Percentiles rank a stretch among this genome's conserved stretches.
Conservation (phyloP, 1,284 basidiomycete species). For the Malassezia nana region DNA sequence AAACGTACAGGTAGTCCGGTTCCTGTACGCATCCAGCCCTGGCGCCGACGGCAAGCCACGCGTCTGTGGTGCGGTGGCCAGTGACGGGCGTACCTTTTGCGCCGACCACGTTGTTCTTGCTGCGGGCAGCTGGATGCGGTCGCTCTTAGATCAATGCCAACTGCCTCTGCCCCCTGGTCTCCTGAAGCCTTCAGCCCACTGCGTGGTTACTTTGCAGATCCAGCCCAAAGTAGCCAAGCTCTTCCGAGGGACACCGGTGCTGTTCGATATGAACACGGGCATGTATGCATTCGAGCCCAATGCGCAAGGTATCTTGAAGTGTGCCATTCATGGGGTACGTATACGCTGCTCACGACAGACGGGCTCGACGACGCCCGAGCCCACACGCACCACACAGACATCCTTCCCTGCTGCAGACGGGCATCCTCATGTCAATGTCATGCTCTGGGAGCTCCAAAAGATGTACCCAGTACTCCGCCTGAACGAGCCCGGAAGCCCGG, state of each 20-base stretch:
- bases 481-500: not conserved
- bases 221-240: conserved; percentile 58
- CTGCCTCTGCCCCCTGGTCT: not conserved
- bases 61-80: conserved; percentile 59
- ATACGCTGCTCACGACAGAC: not conserved
- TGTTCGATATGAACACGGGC: conserved; percentile 57
- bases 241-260: conserved; percentile 62
- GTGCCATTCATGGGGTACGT: conserved; percentile 57
- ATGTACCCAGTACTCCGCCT: conserved; percentile 63
- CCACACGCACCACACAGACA: conserved; percentile 16
- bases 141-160: conserved; percentile 53
- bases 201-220: conserved; percentile 65
- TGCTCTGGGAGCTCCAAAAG: conserved; percentile 55
- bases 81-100: conserved; percentile 55
- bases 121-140: conserved; percentile 72
- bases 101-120: conserved; percentile 61
- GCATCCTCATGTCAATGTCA: conserved; percentile 52
- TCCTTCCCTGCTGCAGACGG: conserved; percentile 11
- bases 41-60: conserved; percentile 40
- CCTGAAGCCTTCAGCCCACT: conserved; percentile 53
- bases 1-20: conserved; percentile 49
- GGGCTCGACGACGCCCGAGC: conserved; percentile 57
- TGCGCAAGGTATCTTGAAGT: conserved; percentile 60
- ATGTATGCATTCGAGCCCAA: conserved; percentile 57
- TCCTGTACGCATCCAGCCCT: conserved; percentile 45